Conservation (phyloP, 2,329 filamentous ascomycete species). For the Truncatella angustata region DNA sequence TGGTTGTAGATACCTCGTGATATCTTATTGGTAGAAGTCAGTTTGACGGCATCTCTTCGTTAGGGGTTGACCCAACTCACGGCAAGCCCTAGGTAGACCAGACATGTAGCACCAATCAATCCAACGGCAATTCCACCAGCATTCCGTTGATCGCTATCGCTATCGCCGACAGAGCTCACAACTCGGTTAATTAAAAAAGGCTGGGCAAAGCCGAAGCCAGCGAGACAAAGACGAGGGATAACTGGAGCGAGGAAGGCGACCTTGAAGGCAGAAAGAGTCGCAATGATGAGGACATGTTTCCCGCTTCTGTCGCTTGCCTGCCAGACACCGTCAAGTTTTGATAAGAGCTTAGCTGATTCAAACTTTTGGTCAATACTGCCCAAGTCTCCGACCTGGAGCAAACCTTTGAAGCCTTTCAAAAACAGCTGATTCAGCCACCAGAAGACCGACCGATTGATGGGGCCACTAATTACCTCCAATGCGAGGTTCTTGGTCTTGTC, state of each 20-base stretch:
- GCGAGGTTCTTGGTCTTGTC: neutral
- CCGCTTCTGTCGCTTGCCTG: neutral
- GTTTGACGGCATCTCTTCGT: neutral
- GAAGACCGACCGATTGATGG: neutral
- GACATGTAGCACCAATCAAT: neutral
- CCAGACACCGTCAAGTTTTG: neutral
- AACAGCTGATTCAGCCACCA: constrained; percentile 3
- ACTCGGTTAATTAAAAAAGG: constrained; percentile 3
- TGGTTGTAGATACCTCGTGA: neutral
- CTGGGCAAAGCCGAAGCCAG: constrained; percentile 3
- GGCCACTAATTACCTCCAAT: neutral
- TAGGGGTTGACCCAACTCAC: neutral
- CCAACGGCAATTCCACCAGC: neutral
- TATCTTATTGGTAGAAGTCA: neutral
- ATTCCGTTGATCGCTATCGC: neutral
- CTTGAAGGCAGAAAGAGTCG: neutral
- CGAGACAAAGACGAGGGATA: constrained; percentile 2
- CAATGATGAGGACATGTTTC: neutral
- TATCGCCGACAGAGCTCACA: neutral
- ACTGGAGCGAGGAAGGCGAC: neutral
- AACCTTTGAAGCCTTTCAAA: neutral
- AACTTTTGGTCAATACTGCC: neutral
- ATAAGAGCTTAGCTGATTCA: neutral
- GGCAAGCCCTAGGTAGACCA: constrained; percentile 1
- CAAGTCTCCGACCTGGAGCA: neutral